Conservation (phyloP, 1,139 yeast species). For the Suhomyces ambrosiae region DNA sequence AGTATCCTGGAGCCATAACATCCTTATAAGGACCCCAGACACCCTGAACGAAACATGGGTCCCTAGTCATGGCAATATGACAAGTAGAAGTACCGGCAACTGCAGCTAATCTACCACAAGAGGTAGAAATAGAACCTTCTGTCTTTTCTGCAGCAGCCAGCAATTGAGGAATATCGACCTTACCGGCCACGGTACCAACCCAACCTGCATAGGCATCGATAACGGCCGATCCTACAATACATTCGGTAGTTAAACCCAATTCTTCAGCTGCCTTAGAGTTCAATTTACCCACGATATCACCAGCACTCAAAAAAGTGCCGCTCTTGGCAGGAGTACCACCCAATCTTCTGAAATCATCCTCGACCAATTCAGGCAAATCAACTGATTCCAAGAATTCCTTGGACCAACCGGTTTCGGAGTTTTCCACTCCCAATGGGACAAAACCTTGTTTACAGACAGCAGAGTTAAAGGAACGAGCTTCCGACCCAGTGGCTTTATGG, state of each 20-base stretch:
- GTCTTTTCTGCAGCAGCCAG: constrained; percentile 36
- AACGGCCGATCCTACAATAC: constrained; percentile 92
- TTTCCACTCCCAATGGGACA: constrained; percentile 88
- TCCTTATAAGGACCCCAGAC: constrained; percentile 99
- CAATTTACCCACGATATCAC: constrained; percentile 80
- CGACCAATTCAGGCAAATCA: constrained; percentile 75
- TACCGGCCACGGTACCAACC: constrained; percentile 97
- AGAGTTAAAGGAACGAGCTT: constrained; percentile 85
- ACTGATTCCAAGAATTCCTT: constrained; percentile 67
- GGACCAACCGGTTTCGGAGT: constrained; percentile 87
- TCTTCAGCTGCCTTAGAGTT: constrained; percentile 71
- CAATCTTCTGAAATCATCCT: constrained; percentile 71
- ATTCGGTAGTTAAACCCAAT: constrained; percentile 75
- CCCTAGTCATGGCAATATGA: constrained; percentile 84
- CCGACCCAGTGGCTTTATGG: constrained; percentile 84
- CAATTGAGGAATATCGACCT: constrained; percentile 54
- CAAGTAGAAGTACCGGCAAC: constrained; percentile 99
- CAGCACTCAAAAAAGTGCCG: constrained; percentile 81
- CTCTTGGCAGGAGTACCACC: constrained; percentile 82
- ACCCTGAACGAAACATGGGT: constrained; percentile 89
- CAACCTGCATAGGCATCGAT: constrained; percentile 99
- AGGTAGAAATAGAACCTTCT: constrained; percentile 49
- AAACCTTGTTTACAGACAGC: constrained; percentile 95
- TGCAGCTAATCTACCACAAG: constrained; percentile 89
- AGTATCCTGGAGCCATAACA: constrained; percentile 81